These are phyloP conservation scores for Crepidotus variabilis DNA, from an alignment of 768 basidiomycete species.

Conservation along the genomic window DNA sequence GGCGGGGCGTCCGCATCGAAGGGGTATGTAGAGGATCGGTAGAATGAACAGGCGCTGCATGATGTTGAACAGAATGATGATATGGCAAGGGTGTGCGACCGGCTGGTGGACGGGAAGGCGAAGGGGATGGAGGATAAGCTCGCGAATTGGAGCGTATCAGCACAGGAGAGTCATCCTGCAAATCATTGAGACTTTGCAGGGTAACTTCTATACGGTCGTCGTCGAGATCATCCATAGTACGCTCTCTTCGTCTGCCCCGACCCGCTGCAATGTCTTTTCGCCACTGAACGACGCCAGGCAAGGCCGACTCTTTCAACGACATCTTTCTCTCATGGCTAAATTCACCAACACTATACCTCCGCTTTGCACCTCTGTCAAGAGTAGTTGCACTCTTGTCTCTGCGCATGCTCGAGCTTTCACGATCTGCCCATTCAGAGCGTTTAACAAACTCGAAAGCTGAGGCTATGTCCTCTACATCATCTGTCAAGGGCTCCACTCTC, in stretches of 20 bases:
- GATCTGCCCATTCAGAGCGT: conserved; percentile 82
- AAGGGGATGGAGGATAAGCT: conserved; percentile 46
- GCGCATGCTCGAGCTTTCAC: conserved; percentile 66
- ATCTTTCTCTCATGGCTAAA: conserved; percentile 25
- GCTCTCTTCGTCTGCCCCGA: conserved; percentile 63
- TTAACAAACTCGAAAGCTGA: conserved; percentile 80
- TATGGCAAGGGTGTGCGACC: conserved; percentile 15
- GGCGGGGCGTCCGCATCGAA: conserved; percentile 19
- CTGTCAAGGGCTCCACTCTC: conserved; percentile 31
- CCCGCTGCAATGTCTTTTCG: conserved; percentile 46
- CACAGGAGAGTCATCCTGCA: conserved; percentile 34
- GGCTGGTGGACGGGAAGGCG: conserved; percentile 21
- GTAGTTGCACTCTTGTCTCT: conserved; percentile 64
- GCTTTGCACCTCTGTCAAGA: conserved; percentile 47
- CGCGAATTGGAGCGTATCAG: conserved; percentile 38
- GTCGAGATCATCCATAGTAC: conserved; percentile 37
- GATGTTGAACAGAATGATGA: conserved; percentile 13
- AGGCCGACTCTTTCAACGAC: conserved; percentile 38
- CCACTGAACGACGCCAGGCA: conserved; percentile 53
- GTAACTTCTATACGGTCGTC: conserved; percentile 27
- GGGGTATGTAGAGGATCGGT: conserved; percentile 8
- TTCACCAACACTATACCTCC: conserved; percentile 40
- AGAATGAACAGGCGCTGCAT: conserved; percentile 10
- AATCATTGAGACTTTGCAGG: conserved; percentile 20
- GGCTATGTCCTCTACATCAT: conserved; percentile 54